These are phyloP conservation scores for Auriscalpium microsporum DNA, from an alignment of 768 basidiomycete genomes.

Conservation along the genomic window DNA sequence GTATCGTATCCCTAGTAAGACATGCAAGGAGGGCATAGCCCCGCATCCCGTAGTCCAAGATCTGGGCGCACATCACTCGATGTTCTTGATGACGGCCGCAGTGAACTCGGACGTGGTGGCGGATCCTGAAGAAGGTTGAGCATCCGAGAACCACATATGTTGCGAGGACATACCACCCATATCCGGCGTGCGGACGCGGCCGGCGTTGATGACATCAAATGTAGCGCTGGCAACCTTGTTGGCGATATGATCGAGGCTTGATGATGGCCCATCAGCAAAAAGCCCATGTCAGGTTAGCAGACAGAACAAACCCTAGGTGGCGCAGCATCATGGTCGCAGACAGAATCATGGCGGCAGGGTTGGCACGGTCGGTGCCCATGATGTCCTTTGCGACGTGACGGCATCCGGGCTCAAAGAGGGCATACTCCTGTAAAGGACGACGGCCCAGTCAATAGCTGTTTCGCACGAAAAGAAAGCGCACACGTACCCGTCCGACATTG, in stretches of 20 bases:
- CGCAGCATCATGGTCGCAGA: conserved; percentile 97
- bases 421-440: conserved; percentile 62
- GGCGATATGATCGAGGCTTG: conserved; percentile 82
- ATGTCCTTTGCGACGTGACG: conserved; percentile 92
- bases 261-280: conserved; percentile 3
- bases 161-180: conserved; percentile 69
- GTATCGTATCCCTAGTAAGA: conserved; percentile 8
- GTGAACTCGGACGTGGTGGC: conserved; percentile 95
- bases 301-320: conserved; percentile 72
- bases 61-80: conserved; percentile 26
- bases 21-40: neutral
- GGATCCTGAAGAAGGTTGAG: conserved; percentile 45
- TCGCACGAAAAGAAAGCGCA: neutral
- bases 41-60: neutral
- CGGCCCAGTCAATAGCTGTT: neutral
- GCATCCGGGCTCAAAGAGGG: conserved; percentile 97
- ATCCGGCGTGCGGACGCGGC: conserved; percentile 86
- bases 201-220: conserved; percentile 85
- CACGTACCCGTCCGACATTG: conserved; percentile 84
- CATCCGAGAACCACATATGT: conserved; percentile 7
- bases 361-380: conserved; percentile 93
- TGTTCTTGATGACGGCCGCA: conserved; percentile 77
- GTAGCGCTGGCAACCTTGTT: conserved; percentile 90
- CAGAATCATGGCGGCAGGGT: conserved; percentile 96
- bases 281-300: conserved; percentile 2